phyloP scores from a whole-genome alignment of 1,284 basidiomycete species.

The Abortiporus biennis region DNA sequence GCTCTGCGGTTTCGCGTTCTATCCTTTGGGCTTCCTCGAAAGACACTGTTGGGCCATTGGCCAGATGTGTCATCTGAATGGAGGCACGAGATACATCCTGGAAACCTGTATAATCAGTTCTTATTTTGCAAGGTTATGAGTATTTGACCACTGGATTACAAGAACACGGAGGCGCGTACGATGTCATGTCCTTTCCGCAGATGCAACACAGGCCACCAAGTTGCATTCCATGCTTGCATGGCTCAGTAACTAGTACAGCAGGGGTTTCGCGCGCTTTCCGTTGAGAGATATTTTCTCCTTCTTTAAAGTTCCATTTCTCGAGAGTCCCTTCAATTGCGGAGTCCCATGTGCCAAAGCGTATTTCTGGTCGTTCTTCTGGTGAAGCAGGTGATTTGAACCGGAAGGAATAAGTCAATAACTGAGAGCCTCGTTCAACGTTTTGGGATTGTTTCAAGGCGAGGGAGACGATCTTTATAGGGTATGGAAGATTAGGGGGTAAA shows the following conservation, averaged over 20 bases:
- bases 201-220: constrained; percentile 88
- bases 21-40: constrained; percentile 86
- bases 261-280: constrained; percentile 50
- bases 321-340: constrained; percentile 73
- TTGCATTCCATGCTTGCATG: constrained; percentile 93
- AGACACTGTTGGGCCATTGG: constrained; percentile 73
- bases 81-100: constrained; percentile 75
- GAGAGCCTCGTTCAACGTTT: constrained; percentile 59
- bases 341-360: constrained; percentile 86
- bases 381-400: constrained; percentile 38
- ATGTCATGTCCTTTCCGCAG: constrained; percentile 92
- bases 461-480: constrained; percentile 72
- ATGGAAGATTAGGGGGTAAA: constrained; percentile 69
- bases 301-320: constrained; percentile 56
- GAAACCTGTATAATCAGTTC: constrained; percentile 82
- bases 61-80: constrained; percentile 83
- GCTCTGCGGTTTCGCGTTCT: constrained; percentile 75
- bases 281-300: constrained; percentile 53
- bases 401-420: constrained; percentile 79
- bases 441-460: constrained; percentile 44
- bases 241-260: constrained; percentile 67
- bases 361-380: constrained; percentile 54
- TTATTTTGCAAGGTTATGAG: constrained; percentile 26
- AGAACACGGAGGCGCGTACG: constrained; percentile 44
- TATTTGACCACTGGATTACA: constrained; percentile 8